Evolutionary conservation across 2,329 filamentous ascomycete species (phyloP).

Genomic region (Myrmaecium sp.): DNA sequence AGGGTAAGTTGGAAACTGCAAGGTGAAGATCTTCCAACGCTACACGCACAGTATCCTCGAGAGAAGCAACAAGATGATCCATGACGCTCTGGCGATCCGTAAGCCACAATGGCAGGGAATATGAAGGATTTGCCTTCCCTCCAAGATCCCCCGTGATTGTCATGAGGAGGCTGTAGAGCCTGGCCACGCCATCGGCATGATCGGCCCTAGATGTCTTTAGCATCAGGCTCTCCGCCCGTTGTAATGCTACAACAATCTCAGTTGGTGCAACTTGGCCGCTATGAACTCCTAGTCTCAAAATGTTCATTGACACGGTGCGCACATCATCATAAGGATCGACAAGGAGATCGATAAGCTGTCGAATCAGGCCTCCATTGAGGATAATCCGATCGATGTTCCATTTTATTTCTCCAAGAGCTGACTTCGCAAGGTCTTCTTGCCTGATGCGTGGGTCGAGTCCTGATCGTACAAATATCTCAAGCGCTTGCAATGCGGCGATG

Average conservation of each 20-base stretch:
- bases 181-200: constrained; percentile 79
- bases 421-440: constrained; percentile 24
- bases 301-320: constrained; percentile 35
- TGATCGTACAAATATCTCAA: constrained; percentile 49
- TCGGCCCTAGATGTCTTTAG: constrained; percentile 67
- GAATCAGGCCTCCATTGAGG: constrained; percentile 28
- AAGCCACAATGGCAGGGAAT: constrained; percentile 1
- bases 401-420: constrained; percentile 28
- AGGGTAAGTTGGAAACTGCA: constrained; percentile 33
- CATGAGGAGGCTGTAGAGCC: constrained; percentile 54
- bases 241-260: not conserved
- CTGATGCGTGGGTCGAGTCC: constrained; percentile 41
- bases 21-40: constrained; percentile 47
- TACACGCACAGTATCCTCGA: constrained; percentile 48
- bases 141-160: not conserved
- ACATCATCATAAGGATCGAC: constrained; percentile 92
- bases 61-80: constrained; percentile 36
- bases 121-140: not conserved
- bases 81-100: constrained; percentile 28
- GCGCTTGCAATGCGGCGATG: constrained; percentile 58
- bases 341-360: constrained; percentile 59
- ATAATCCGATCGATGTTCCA: constrained; percentile 36
- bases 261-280: not conserved
- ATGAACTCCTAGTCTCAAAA: constrained; percentile 20
- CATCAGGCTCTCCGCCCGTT: constrained; percentile 36